phyloP scores from a whole-genome alignment of 495 filamentous ascomycete species.

The Penicillium paradoxum region DNA sequence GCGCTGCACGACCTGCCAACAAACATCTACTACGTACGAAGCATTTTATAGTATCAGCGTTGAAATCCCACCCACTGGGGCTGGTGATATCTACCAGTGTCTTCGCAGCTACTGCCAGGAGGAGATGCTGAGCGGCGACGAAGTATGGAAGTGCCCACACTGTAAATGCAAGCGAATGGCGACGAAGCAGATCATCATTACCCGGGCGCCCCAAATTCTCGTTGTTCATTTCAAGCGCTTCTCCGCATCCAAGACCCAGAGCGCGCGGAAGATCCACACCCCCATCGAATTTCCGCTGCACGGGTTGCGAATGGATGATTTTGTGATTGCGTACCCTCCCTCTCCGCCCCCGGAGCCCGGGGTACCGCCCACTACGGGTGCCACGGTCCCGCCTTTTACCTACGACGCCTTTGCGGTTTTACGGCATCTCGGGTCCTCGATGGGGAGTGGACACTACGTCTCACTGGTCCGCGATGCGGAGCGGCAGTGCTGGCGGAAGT shows the following conservation, averaged over 20 bases:
- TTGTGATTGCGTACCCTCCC: conserved; percentile 42
- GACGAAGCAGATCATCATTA: conserved; percentile 69
- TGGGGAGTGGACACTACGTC: conserved; percentile 67
- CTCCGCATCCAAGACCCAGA: conserved; percentile 51
- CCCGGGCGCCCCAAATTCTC: conserved; percentile 63
- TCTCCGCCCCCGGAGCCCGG: conserved; percentile 24
- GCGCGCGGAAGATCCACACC: conserved; percentile 60
- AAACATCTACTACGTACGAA: conserved; percentile 67
- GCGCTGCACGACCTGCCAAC: conserved; percentile 58
- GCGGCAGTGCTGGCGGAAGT: conserved; percentile 58
- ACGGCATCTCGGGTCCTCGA: conserved; percentile 58
- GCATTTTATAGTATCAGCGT: conserved; percentile 65
- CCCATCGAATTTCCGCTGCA: conserved; percentile 65
- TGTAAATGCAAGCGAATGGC: conserved; percentile 66
- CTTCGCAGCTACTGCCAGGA: conserved; percentile 63
- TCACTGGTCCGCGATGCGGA: conserved; percentile 58
- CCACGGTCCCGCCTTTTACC: conserved; percentile 58
- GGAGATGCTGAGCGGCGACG: conserved; percentile 61
- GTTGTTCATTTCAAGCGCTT: conserved; percentile 78
- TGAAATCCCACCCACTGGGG: conserved; percentile 54
- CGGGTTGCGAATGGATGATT: conserved; percentile 58
- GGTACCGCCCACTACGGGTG: conserved; percentile 13
- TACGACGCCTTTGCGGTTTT: conserved; percentile 72
- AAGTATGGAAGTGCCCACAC: conserved; percentile 66
- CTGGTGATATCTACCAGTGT: conserved; percentile 57